Conservation (phyloP, 768 basidiomycete genomes). For the Exsudoporus frostii region DNA sequence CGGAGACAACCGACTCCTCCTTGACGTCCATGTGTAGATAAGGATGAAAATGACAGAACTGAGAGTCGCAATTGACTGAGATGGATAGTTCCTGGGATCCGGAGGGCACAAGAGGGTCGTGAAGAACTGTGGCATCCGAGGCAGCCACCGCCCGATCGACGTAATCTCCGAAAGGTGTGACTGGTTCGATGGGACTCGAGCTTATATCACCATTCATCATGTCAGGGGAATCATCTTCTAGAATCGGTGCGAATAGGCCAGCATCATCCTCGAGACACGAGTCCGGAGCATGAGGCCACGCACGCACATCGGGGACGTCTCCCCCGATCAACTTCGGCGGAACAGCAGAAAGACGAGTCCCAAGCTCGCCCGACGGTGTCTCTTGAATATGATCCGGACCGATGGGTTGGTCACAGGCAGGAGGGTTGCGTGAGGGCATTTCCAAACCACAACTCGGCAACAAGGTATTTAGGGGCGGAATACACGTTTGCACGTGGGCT, state of each 20-base stretch:
- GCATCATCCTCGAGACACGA: conserved; percentile 26
- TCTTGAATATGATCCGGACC: not conserved
- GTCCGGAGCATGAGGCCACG: conserved; percentile 19
- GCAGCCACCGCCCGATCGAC: conserved; percentile 68
- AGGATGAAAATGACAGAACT: conserved; percentile 22
- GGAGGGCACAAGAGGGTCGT: conserved; percentile 19
- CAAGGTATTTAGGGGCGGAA: conserved; percentile 62
- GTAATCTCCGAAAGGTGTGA: conserved; percentile 75
- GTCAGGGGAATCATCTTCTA: conserved; percentile 64
- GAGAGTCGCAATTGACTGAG: conserved; percentile 25
- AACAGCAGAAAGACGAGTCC: not conserved
- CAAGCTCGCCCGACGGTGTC: not conserved
- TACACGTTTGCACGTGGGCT: conserved; percentile 77
- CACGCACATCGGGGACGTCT: conserved; percentile 1
- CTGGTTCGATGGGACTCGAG: conserved; percentile 70
- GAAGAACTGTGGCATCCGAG: conserved; percentile 27
- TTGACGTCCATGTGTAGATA: conserved; percentile 17
- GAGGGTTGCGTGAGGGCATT: conserved; percentile 7
- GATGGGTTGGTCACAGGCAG: conserved; percentile 33
- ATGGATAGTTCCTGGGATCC: conserved; percentile 19
- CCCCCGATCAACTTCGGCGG: conserved; percentile 13
- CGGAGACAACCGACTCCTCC: conserved; percentile 36
- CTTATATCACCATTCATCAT: conserved; percentile 47
- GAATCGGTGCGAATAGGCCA: conserved; percentile 55
- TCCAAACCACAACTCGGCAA: conserved; percentile 6